Percentiles rank a stretch among this genome's conserved stretches.
These are phyloP conservation scores for Teratosphaeria nubilosa DNA, from an alignment of 2,329 filamentous ascomycete species.

Conservation along the genomic window DNA sequence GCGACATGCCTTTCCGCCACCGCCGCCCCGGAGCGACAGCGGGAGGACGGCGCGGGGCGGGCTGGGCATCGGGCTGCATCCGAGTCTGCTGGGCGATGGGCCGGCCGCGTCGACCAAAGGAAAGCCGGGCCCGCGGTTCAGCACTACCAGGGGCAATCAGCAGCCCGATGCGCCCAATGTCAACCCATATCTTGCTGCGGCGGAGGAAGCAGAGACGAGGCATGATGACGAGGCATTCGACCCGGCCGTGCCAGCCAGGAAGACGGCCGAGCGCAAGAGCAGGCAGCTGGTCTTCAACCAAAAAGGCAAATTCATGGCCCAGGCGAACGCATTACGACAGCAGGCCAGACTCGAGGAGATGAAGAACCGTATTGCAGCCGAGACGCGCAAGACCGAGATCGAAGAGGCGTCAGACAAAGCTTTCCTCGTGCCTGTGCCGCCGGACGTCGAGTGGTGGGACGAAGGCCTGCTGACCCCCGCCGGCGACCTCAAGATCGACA, in stretches of 20 bases:
- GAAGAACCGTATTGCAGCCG: conserved; percentile 84
- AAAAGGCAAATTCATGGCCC: conserved; percentile 94
- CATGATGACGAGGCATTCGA: conserved; percentile 40
- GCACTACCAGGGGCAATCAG: conserved; percentile 45
- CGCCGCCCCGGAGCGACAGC: conserved; percentile 37
- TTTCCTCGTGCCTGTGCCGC: conserved; percentile 73
- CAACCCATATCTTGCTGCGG: conserved; percentile 26
- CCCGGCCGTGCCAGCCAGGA: conserved; percentile 54
- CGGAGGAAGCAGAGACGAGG: conserved; percentile 21
- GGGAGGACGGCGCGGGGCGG: conserved; percentile 50
- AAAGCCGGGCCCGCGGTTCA: conserved; percentile 40
- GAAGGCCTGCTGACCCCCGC: conserved; percentile 67
- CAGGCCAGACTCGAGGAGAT: conserved; percentile 86
- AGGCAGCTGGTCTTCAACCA: conserved; percentile 81
- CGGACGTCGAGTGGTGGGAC: conserved; percentile 95
- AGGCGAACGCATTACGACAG: conserved; percentile 77
- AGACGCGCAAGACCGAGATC: conserved; percentile 80
- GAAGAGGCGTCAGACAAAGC: conserved; percentile 91
- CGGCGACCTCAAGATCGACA: conserved; percentile 50
- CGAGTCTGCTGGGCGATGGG: conserved; percentile 51
- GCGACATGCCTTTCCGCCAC: background rate
- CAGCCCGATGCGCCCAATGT: conserved; percentile 35
- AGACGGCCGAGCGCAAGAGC: conserved; percentile 54
- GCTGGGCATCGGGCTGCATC: conserved; percentile 66
- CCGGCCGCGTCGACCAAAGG: conserved; percentile 22